phyloP scores from a whole-genome alignment of 2,329 filamentous ascomycete genomes.

The Penicillium palitans region DNA sequence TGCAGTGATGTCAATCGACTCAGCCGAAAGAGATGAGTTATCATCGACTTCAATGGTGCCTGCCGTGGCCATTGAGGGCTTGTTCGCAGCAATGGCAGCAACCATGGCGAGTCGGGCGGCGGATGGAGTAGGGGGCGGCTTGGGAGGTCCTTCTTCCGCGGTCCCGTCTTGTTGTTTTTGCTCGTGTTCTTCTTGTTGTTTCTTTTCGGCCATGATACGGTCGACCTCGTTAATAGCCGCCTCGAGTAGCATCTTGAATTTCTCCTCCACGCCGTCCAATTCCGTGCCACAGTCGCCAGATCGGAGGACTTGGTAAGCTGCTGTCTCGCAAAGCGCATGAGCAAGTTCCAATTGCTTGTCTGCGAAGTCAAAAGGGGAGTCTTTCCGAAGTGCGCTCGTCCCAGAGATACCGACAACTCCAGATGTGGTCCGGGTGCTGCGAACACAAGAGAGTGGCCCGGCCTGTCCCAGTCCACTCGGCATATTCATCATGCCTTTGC shows the following conservation, averaged over 20 bases:
- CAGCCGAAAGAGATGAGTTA: constrained; percentile 34
- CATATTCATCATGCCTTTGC: constrained; percentile 9
- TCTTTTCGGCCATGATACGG: constrained; percentile 55
- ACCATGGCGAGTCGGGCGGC: constrained; percentile 24
- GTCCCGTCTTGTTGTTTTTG: constrained; percentile 11
- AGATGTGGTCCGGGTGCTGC: constrained; percentile 29
- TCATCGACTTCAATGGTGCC: constrained; percentile 41
- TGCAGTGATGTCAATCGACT: constrained; percentile 39
- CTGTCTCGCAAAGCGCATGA: constrained; percentile 79
- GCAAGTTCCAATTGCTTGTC: constrained; percentile 78
- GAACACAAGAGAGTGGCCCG: constrained; percentile 20
- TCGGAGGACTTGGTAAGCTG: constrained; percentile 84
- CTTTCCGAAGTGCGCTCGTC: constrained; percentile 39
- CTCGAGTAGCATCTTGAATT: constrained; percentile 63
- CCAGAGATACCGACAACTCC: constrained; percentile 22
- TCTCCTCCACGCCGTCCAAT: constrained; percentile 66
- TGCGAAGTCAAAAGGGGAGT: constrained; percentile 67
- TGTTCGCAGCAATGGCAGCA: constrained; percentile 21
- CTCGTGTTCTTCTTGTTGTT: constrained; percentile 26
- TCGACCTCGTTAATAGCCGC: constrained; percentile 62
- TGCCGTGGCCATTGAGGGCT: constrained; percentile 19
- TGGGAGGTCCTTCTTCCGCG: constrained; percentile 4
- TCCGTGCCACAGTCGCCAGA: constrained; percentile 82
- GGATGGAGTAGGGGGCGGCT: constrained; percentile 15
- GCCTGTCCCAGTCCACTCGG: not conserved